A percentile compares a stretch with the other conserved stretches of the same genome.
These are phyloP conservation scores for Linnemannia zychae DNA, from an alignment of 192 early-diverging fungal genomes.

Conservation along the genomic window DNA sequence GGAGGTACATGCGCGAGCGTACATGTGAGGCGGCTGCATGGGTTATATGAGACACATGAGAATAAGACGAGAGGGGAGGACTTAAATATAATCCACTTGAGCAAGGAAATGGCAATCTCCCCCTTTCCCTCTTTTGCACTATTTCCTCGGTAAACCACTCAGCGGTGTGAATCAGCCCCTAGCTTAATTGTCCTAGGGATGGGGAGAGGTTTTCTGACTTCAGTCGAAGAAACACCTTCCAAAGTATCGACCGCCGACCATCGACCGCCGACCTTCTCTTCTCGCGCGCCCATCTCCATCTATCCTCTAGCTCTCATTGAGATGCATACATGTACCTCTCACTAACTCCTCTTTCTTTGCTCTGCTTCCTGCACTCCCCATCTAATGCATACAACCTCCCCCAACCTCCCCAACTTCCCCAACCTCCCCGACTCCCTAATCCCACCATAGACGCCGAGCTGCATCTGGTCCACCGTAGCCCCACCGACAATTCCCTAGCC, in stretches of 20 bases:
- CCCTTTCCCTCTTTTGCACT: neutral
- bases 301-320: too few species aligned
- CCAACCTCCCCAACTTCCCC: neutral
- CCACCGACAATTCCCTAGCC: conserved; percentile 43
- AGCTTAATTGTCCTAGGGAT: too few species aligned
- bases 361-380: too few species aligned
- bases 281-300: too few species aligned
- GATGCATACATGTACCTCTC: too few species aligned
- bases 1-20: neutral
- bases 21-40: neutral
- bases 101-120: neutral
- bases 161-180: neutral
- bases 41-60: neutral
- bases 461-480: conserved; percentile 68
- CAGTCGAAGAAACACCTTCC: too few species aligned
- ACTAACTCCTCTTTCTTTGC: too few species aligned
- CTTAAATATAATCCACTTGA: neutral
- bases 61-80: neutral
- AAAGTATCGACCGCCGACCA: neutral
- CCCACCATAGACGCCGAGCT: conserved; percentile 53
- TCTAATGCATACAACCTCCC: too few species aligned
- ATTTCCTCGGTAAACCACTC: neutral
- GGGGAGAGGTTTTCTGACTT: too few species aligned
- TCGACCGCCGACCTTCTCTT: neutral
- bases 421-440: neutral